Percentiles rank a stretch among this genome's conserved stretches.
Evolutionary conservation across 1,139 yeast genomes (phyloP).

Genomic region (Hyphopichia khmerensis): DNA sequence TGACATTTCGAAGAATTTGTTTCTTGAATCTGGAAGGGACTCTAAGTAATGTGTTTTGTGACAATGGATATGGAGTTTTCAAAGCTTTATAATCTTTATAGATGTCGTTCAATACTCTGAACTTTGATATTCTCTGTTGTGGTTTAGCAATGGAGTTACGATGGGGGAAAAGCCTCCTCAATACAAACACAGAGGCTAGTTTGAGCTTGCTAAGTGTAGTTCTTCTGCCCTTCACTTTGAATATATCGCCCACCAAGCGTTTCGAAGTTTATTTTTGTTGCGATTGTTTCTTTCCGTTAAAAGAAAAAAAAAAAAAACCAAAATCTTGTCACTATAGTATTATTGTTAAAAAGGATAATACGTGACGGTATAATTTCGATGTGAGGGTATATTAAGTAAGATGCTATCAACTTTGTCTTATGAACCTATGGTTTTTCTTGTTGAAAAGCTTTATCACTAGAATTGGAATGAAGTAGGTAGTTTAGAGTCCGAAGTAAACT

Average conservation of each 20-base stretch:
- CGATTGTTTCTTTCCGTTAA: not conserved
- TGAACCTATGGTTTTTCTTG: too few species aligned
- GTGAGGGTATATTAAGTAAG: too few species aligned
- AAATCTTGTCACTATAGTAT: too few species aligned
- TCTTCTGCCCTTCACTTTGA: conserved; percentile 4
- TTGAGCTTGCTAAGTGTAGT: conserved; percentile 2
- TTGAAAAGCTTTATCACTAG: too few species aligned
- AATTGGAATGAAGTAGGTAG: too few species aligned
- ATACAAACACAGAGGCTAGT: conserved; percentile 19
- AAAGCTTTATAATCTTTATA: conserved; percentile 27
- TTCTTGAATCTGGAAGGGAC: not conserved
- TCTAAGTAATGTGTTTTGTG: not conserved
- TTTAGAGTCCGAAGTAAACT: too few species aligned
- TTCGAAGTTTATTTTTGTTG: not conserved
- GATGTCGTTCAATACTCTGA: conserved; percentile 18
- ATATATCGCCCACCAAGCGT: not conserved
- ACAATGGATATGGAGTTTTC: conserved; percentile 13
- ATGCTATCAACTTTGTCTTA: too few species aligned
- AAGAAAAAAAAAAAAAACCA: too few species aligned
- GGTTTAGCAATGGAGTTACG: conserved; percentile 4
- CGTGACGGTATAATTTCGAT: too few species aligned
- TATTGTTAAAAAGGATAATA: too few species aligned
- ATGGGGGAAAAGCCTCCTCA: conserved; percentile 14
- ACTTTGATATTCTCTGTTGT: conserved; percentile 11
- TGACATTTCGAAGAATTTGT: not conserved